phyloP scores from a whole-genome alignment of 2,329 filamentous ascomycete species.

The Penicillium sp. region DNA sequence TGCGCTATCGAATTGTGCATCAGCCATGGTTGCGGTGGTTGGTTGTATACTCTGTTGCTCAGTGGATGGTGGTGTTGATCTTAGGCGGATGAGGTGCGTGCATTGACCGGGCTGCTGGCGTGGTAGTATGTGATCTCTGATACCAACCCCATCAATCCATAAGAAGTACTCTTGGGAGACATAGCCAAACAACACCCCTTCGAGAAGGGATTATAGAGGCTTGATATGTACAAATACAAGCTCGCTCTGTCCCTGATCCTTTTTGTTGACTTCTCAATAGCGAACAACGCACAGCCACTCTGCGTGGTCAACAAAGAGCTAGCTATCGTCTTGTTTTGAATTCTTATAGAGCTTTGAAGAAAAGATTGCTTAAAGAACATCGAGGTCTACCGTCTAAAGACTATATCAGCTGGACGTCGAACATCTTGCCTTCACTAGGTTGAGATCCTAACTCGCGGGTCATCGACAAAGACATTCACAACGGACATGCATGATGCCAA shows the following conservation, averaged over 20 bases:
- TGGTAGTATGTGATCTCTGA: slow-evolving; percentile 12
- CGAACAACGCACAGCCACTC: neutral
- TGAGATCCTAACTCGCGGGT: too few relatives aligned
- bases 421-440: too few relatives aligned
- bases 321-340: neutral
- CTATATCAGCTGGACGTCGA: too few relatives aligned
- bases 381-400: too few relatives aligned
- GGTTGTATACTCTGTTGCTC: slow-evolving; percentile 20
- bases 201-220: neutral
- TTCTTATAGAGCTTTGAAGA: too few relatives aligned
- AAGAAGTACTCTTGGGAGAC: neutral
- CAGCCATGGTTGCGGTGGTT: slow-evolving; percentile 38
- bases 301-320: neutral
- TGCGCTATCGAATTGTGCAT: slow-evolving; percentile 51
- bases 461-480: neutral
- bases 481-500: neutral
- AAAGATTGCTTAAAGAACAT: too few relatives aligned
- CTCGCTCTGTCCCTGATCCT: too few relatives aligned
- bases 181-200: neutral
- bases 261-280: neutral
- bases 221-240: neutral
- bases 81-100: slow-evolving; percentile 24
- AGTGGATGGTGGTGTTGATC: slow-evolving; percentile 19
- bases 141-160: neutral
- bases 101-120: slow-evolving; percentile 1